Percentiles rank a stretch among this genome's conserved stretches.
Conservation (phyloP, 495 filamentous ascomycete species). For the Xylaria scruposa region DNA sequence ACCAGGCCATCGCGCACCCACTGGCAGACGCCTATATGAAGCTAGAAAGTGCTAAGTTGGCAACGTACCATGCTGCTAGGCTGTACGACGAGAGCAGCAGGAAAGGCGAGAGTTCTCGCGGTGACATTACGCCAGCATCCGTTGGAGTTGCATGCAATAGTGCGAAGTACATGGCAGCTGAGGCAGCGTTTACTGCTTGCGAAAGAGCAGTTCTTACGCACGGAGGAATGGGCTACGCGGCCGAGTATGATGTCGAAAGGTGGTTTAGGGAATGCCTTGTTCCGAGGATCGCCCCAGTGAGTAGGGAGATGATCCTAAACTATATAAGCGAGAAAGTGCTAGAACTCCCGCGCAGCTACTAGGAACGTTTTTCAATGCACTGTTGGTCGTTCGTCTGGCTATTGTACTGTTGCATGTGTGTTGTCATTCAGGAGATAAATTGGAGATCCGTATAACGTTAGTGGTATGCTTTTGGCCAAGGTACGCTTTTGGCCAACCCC, state of each 20-base stretch:
- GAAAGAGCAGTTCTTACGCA: constrained; percentile 72
- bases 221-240: constrained; percentile 81
- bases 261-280: constrained; percentile 78
- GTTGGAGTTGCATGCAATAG: not conserved
- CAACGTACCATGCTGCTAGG: not conserved
- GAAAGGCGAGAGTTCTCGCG: not conserved
- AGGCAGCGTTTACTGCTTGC: constrained; percentile 79
- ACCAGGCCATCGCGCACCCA: not conserved
- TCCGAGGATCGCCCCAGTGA: constrained; percentile 77
- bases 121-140: not conserved
- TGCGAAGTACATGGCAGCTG: constrained; percentile 75
- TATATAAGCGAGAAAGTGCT: constrained; percentile 78
- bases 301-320: constrained; percentile 82
- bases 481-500: too few relatives aligned
- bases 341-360: constrained; percentile 61
- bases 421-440: not conserved
- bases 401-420: not conserved
- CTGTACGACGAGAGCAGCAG: not conserved
- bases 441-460: too few relatives aligned
- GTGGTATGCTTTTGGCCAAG: too few relatives aligned
- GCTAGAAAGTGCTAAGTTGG: not conserved
- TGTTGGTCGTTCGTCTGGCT: not conserved
- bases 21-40: constrained; percentile 3
- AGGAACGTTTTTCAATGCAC: constrained; percentile 4
- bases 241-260: constrained; percentile 80